A percentile compares a stretch with the other conserved stretches of the same genome.
Evolutionary conservation across 495 filamentous ascomycete species (phyloP).

Genomic region (Aspergillus sclerotioniger): DNA sequence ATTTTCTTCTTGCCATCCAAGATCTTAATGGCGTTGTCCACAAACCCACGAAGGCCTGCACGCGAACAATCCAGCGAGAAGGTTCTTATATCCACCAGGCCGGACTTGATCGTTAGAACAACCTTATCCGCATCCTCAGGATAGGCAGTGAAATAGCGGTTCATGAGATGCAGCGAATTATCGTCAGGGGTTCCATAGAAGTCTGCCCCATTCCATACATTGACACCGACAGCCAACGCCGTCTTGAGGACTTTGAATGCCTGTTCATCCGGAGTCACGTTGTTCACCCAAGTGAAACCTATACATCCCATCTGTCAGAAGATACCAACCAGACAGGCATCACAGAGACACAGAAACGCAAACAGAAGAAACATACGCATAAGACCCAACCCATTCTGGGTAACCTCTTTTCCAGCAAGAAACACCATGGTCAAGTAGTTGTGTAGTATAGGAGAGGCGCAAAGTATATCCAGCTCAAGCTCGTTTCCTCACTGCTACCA

Average conservation of each 20-base stretch:
- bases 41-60: constrained; percentile 46
- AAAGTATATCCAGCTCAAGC: too few species aligned
- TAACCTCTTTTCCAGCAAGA: constrained; percentile 20
- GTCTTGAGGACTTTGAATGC: neutral
- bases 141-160: constrained; percentile 64
- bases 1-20: constrained; percentile 69
- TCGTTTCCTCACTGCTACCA: too few species aligned
- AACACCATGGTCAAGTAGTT: constrained; percentile 11
- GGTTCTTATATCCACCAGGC: constrained; percentile 28
- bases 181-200: constrained; percentile 36
- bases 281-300: neutral
- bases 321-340: neutral
- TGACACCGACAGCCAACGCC: neutral
- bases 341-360: neutral
- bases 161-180: constrained; percentile 57
- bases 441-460: too few species aligned
- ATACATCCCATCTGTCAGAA: neutral
- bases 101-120: constrained; percentile 65
- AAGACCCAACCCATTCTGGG: constrained; percentile 20
- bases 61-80: constrained; percentile 45
- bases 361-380: constrained; percentile 12
- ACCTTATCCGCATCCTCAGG: constrained; percentile 66
- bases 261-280: neutral
- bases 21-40: constrained; percentile 54
- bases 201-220: constrained; percentile 28